Evolutionary conservation across 164 flowering plant species (phyloP).

Genomic region (Kalanchoe fedtschenkoi): DNA sequence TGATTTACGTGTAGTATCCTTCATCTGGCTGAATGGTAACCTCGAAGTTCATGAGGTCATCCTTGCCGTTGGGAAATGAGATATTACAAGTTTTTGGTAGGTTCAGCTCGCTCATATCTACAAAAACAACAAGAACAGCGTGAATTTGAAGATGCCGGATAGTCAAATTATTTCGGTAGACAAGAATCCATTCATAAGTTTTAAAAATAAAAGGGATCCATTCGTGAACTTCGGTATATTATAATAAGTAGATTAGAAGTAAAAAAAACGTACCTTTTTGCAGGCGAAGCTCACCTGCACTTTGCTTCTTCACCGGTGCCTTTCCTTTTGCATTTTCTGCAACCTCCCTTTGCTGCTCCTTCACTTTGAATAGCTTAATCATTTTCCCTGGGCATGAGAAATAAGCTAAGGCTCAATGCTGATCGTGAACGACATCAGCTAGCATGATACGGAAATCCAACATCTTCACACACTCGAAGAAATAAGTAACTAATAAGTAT

Average conservation of each 20-base stretch:
- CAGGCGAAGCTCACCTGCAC: slow-evolving; percentile 51
- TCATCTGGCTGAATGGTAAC: slow-evolving; percentile 43
- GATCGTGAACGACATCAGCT: too few species aligned
- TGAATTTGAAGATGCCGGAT: too few species aligned
- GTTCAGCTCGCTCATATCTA: slow-evolving; percentile 40
- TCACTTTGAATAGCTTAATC: slow-evolving; percentile 39
- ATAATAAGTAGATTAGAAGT: too few species aligned
- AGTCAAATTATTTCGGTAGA: too few species aligned
- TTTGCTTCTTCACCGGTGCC: slow-evolving; percentile 46
- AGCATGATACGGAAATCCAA: too few species aligned
- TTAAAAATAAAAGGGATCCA: too few species aligned
- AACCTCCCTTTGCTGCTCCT: slow-evolving; percentile 46
- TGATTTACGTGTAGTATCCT: slow-evolving; percentile 37
- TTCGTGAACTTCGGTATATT: too few species aligned
- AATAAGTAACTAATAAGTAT: too few species aligned
- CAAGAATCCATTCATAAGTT: too few species aligned
- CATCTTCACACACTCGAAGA: too few species aligned
- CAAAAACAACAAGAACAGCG: not conserved
- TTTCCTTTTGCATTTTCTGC: slow-evolving; percentile 46
- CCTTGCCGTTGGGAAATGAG: slow-evolving; percentile 40
- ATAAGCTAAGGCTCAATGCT: too few species aligned
- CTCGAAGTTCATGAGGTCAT: slow-evolving; percentile 48
- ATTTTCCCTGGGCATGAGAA: slow-evolving; percentile 31
- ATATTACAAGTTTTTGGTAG: slow-evolving; percentile 38
- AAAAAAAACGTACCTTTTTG: slow-evolving; percentile 29